Percentiles rank a stretch among this genome's conserved stretches.
Conservation (phyloP, 73 alveolate species). For the Paramecium sexaurelia region DNA sequence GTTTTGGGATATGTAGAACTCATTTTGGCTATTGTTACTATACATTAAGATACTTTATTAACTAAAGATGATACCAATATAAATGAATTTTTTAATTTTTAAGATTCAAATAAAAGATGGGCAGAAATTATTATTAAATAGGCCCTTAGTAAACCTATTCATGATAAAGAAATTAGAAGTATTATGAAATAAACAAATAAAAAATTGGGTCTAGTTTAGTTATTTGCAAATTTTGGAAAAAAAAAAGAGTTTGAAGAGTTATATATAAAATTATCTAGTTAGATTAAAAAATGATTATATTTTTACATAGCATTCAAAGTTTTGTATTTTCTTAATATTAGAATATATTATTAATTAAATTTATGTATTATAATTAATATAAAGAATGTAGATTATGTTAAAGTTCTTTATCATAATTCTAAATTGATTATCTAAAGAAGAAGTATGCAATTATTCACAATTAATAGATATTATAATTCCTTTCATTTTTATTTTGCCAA, state of each 20-base stretch:
- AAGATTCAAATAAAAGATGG: background rate
- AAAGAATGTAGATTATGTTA: constrained; percentile 13
- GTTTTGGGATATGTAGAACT: background rate
- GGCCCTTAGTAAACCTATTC: background rate
- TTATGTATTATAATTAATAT: background rate
- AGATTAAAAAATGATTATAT: background rate
- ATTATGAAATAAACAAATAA: background rate
- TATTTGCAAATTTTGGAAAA: background rate
- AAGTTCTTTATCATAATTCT: background rate
- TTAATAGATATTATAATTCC: constrained; percentile 48
- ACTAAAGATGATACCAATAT: background rate
- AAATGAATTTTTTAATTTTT: background rate
- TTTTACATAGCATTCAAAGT: background rate
- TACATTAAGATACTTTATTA: background rate
- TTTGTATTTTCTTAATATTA: background rate
- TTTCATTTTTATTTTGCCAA: constrained; percentile 64
- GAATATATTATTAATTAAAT: background rate
- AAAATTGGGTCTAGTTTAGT: background rate
- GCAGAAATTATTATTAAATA: background rate
- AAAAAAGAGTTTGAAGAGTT: background rate
- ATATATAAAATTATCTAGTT: background rate
- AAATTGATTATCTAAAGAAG: background rate
- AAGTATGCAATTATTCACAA: background rate
- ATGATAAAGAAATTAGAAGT: background rate
- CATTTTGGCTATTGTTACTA: background rate